Evolutionary conservation across 495 filamentous ascomycete species (phyloP), one percentile per base, ranked within the genome.

Genomic region (Cenococcum geophilum): DNA sequence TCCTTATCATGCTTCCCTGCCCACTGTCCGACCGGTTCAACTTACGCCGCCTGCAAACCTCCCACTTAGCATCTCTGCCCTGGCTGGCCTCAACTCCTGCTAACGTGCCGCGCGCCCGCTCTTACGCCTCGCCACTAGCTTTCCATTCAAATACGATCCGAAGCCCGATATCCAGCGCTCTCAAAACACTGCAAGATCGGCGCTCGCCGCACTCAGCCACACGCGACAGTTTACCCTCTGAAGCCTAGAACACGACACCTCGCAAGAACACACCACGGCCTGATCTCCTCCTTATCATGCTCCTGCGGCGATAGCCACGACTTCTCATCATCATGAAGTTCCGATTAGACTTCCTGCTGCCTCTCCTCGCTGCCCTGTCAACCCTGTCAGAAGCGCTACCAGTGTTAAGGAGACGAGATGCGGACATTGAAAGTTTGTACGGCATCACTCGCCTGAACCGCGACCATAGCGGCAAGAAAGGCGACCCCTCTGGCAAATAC

Each of bases 401-500:
- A 32, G 22, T 27, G 43, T n/a, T 34, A 5, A n/a, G 11, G 34
- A 37, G 48, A 51, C 62, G 56, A 52, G 52, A 65, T 56, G 65
- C 45, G 25, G 54, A 61, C 49, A 58, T 67, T 18, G 57, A 37
- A 34, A 58, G 49, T 35, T 37, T 67, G 5, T 45, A 50, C 9
- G 64, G 64, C 21, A 59, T 64, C 23, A 65, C 65, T 22, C 18
- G n/a, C 6, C 21, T 58, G 2, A 55, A 18, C n/a, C 37, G 25
- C 6, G 68, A 70, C 47, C 49, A 58, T 9, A 63, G 61, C 14
- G 65, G 67, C 21, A 62, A 64, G 47, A 37, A 21, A 4, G 59
- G 58, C 8, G 67, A 72, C 27, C 50, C 59, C 4, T 21, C 10
- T 20, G 65, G 63, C 8, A 72, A 72, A 42, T 72, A 72, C 59